Evolutionary conservation across 306 rosid genomes (phyloP), one percentile per base, ranked within the genome.

Genomic region (Cicer arietinum): DNA sequence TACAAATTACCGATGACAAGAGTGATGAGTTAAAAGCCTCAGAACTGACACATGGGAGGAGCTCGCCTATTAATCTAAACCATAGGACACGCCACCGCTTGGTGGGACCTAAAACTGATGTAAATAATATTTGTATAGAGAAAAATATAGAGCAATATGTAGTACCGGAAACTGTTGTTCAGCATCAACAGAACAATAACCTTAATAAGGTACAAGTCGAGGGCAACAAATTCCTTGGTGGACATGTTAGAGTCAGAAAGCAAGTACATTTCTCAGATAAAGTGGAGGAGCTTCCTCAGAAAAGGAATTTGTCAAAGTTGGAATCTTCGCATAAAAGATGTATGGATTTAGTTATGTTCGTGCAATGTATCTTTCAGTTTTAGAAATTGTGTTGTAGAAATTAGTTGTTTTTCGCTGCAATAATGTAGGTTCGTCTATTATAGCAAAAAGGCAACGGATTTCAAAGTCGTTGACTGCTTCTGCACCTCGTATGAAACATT

Each of bases 241-340:
- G 64, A 76, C 69, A 63, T 79, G 77, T 80, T 80, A 51, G 71
- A 72, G 86, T 50, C 43, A 79, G 65, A 82, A 91, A 85, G 82
- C 85, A 81, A 70, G 97, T 91, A 56, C 86, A 51, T 69, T 91
- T 91, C 84, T 76, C 82, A 66, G 92, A 83, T 84, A 79, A 85
- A 72, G 87, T 74, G 58, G 86, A 79, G 45, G 85, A 77, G 71
- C 74, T 77, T 77, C 80, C 48, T 67, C 81, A 5, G 35, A 86
- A 84, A 48, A 84, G 84, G 78, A 80, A 81, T 50, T 69, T 46
- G 37, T 80, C 68, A 50, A 84, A 80, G 83, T 73, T 58, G 46
- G 86, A 85, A 17, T 70, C 85, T 71, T 82, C 87, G 4, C 37
- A 54, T 40, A 79, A 76, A 78, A 84, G 57, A 39, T 42, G 96